Evolutionary conservation across 225 moss, liverwort and hornwort genomes (phyloP), one percentile per base, ranked within the genome.

Genomic region (Asterella californica): DNA sequence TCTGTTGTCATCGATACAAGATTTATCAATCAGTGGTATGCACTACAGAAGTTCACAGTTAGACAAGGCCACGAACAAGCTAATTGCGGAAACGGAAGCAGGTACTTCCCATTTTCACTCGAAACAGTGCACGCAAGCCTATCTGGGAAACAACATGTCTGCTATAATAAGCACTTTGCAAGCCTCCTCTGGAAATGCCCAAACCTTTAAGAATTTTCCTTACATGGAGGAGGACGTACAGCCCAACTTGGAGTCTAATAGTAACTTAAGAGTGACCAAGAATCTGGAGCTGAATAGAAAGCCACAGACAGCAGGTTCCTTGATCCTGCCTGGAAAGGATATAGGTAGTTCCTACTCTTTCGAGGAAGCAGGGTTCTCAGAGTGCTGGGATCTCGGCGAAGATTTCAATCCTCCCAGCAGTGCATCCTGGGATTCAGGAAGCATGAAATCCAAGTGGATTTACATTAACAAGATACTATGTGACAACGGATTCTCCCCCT

Each of bases 401-500:
- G 75, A 54, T 74, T 62, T 63, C 0, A 52, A 29, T 29, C 59
- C 24, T 60, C 60, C 69, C 18, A 75, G 77, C 70, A 64, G 59
- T 32, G 19, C 55, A 2, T 34, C 46, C 62, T 75, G 79, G 46
- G 53, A 70, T 14, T 66, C 62, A 72, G 77, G 42, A 59, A 69
- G 34, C 74, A 29, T 45, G 0, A 82, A 84, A 29, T 52, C 88
- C 14, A 90, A 88, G 75, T 96, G 93, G 92, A 83, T 84, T 49
- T 72, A 60, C 30, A 80, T 96, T 72, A 96, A 92, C 74, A 85
- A 83, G 48, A 63, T 88, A 60, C 88, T 96, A 46, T 84, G 88
- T 83, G 88, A 90, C 74, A 89, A 89, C 47, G 96, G 96, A 55
- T 96, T 96, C 81, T 81, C 89, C 73, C 84, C 88, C 0, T 78